Base-by-base conservation (phyloP, 441 rosid genomes). In the Macaranga tanarius region DNA sequence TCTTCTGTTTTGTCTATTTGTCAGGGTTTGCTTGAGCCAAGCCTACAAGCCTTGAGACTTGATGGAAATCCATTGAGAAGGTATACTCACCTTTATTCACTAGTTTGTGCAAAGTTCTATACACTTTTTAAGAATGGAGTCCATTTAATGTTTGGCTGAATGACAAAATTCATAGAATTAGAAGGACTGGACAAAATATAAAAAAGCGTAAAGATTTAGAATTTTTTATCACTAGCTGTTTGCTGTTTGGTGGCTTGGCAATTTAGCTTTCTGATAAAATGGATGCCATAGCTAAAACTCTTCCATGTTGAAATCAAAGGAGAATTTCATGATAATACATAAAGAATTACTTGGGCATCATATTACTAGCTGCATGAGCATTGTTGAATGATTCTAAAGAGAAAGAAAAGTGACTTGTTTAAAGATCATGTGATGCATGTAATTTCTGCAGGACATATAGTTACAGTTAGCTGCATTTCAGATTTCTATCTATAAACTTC, bases 11-110 rank as follows among this genome's bases (percentile, higher is more conserved):
- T 19, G n/a, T 0, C 17, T 51, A 65, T 38, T 74, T 67, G 80
- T 68, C 86, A 95, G 99, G 97, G 96, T 73, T 82, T 90, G 65
- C 92, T 95, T 42, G 97, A 95, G 61, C 87, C 92, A 59, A 88
- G 80, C 75, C 84, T 92, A 64, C 97, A 92, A 74, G 94, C 79
- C 67, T 73, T 92, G 71, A 86, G 95, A 76, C 94, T 94, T 5
- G 92, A 90, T 47, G 97, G 97, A 69, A 94, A 94, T 82, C 97
- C 97, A 52, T 72, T 94, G 72, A 86, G 95, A 88, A 94, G 97
- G 97, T 92, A 83, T n/a, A 67, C 47, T 48, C 47, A 9, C 54
- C 40, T 47, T 62, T 23, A 45, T 12, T 51, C 12, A 15, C 55
- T 25, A 17, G 31, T 44, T 44, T 38, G 6, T 12, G 17, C 20